These are phyloP conservation scores for Silene uniflora DNA, from an alignment of 148 eudicot genomes.

Conservation along the genomic window DNA sequence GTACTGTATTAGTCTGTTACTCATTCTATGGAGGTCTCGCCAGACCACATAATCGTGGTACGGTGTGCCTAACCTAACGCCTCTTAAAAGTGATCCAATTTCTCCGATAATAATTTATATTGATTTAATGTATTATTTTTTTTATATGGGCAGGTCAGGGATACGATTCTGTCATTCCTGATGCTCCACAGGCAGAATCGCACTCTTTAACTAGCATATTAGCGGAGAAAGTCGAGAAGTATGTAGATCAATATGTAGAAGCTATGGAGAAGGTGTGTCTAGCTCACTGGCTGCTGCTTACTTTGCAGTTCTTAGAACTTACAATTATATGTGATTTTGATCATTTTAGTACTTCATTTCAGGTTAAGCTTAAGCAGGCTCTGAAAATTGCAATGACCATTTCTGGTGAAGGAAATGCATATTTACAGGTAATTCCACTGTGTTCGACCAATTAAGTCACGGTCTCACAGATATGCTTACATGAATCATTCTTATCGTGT, in stretches of 20 bases:
- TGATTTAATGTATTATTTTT: neutral
- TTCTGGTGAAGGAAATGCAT: conserved; percentile 84
- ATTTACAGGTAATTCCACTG: conserved; percentile 62
- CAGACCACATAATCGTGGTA: no score
- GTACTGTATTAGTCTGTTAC: no score
- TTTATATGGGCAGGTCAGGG: conserved; percentile 44
- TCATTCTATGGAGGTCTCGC: neutral
- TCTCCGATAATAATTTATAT: neutral
- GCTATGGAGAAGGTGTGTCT: conserved; percentile 87
- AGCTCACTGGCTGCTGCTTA: conserved; percentile 14
- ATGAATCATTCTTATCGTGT: neutral
- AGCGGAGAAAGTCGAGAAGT: conserved; percentile 62
- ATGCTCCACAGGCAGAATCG: conserved; percentile 55
- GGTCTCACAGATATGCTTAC: neutral
- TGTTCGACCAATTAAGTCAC: neutral
- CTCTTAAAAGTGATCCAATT: no score
- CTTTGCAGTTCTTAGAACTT: neutral
- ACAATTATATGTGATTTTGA: conserved; percentile 10
- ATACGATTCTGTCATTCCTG: conserved; percentile 69
- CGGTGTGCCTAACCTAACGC: neutral
- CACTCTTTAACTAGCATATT: conserved; percentile 50
- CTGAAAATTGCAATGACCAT: no score
- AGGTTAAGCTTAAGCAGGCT: conserved; percentile 90
- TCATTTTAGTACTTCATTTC: neutral
- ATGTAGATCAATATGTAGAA: conserved; percentile 69